Evolutionary conservation across 495 filamentous ascomycete species (phyloP).

Genomic region (Aspergillus cavernicola): DNA sequence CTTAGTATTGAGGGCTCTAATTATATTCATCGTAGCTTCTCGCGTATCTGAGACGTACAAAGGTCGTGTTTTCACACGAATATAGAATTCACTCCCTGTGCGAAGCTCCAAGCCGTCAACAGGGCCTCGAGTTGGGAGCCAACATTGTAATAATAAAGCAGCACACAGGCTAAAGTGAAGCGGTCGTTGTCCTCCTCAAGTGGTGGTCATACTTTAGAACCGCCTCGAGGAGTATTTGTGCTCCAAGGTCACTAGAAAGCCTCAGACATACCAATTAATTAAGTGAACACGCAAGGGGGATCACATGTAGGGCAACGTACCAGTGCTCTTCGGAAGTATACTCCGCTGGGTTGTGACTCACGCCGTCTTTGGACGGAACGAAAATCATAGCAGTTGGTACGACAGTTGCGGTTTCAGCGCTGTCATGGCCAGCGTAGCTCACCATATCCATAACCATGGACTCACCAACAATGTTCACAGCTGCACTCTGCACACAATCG

Average conservation of each 20-base stretch:
- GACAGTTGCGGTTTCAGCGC: conserved; percentile 50
- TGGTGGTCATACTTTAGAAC: conserved; percentile 32
- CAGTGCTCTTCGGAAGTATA: conserved; percentile 55
- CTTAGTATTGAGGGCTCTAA: too few relatives aligned
- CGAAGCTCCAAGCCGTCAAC: too few relatives aligned
- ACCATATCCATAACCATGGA: conserved; percentile 41
- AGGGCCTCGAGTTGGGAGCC: too few relatives aligned
- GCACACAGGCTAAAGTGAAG: too few relatives aligned
- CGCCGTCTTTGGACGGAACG: conserved; percentile 56
- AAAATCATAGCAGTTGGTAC: conserved; percentile 63
- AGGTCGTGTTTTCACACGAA: too few relatives aligned
- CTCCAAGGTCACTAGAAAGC: conserved; percentile 28
- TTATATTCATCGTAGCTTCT: too few relatives aligned
- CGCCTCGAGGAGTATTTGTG: conserved; percentile 33
- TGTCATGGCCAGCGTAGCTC: conserved; percentile 59
- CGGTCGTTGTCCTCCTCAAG: too few relatives aligned
- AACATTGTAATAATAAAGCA: too few relatives aligned
- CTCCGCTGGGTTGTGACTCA: conserved; percentile 61
- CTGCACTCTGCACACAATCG: conserved; percentile 47
- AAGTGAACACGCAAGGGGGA: neutral
- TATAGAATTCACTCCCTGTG: too few relatives aligned
- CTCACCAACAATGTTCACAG: conserved; percentile 41
- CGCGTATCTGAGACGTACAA: too few relatives aligned
- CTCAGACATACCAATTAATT: neutral
- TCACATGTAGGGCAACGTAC: conserved; percentile 21